Base-by-base conservation (phyloP, 129 eudicot species). In the Flaveria trinervia region DNA sequence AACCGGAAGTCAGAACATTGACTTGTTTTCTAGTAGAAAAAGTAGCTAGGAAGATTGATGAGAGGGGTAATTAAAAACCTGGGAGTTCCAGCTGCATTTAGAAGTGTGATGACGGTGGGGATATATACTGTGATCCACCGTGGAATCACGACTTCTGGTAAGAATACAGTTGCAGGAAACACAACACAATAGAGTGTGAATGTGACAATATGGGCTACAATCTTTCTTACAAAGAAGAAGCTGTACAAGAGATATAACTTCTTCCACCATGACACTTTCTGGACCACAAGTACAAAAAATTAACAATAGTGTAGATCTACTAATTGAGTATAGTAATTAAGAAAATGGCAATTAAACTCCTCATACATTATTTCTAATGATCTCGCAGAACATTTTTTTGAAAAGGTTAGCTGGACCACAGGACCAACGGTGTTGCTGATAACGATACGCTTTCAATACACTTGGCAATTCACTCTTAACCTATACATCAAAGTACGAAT, bases 181-280 rank as follows among this genome's bases (percentile, higher is more conserved):
- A 64, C 69, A 7, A 64, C 69, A 64, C 69, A 64, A 16, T 64
- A 64, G 20, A 64, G 69, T 64, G 69, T 64, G 69, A 64, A 64
- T 28, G 69, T 28, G 9, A 64, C 69, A 7, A 64, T 64, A 15
- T 64, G 69, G 28, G 69, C 69, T 64, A 64, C 45, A 15, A 64
- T 64, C 69, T 64, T 64, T 64, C 69, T 30, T 30, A 64, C 45
- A 64, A 64, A 64, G 69, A 64, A 64, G 11, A 64, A 64, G 28
- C 45, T 64, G 5, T 64, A 64, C 45, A 64, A 64, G 9, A 64
- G 18, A 15, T 64, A 30, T 64, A 64, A 18, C 45, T 64, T 64
- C 69, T 64, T 64, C 69, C 69, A 62, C 68, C 68, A 62, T 14
- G 68, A 26, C 44, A 62, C 68, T 62, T 3, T 62, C 68, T 62